Evolutionary conservation across 352 stramenopile genomes (phyloP).

Genomic region (Pythium myriotylum): DNA sequence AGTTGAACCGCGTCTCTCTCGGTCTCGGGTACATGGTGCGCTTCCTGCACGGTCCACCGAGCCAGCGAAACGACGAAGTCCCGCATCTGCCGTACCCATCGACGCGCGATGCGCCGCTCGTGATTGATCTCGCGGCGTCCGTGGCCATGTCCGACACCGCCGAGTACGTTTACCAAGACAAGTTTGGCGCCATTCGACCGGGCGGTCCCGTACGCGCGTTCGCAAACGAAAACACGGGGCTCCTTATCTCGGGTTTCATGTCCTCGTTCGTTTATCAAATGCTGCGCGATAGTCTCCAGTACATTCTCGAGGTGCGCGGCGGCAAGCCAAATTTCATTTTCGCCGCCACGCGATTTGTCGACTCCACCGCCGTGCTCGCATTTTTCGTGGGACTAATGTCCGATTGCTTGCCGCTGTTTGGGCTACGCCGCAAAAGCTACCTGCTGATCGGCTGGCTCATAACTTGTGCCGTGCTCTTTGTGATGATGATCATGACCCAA

Average conservation of each 20-base stretch:
- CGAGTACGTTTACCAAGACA: not conserved
- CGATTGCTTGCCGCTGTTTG: conserved; percentile 33
- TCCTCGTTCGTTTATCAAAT: conserved; percentile 12
- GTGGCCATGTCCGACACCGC: not conserved
- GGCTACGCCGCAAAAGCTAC: conserved; percentile 38
- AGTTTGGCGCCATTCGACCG: conserved; percentile 3
- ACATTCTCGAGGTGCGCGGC: not conserved
- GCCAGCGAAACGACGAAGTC: conserved; percentile 1
- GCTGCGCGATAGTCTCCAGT: conserved; percentile 9
- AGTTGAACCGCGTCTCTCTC: no score
- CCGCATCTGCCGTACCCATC: conserved; percentile 11
- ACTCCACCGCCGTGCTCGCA: conserved; percentile 33
- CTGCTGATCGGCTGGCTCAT: conserved; percentile 35
- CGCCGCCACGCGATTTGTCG: conserved; percentile 29
- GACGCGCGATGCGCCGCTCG: conserved; percentile 5
- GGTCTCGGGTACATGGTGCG: not conserved
- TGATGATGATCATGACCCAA: conserved; percentile 23
- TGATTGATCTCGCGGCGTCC: conserved; percentile 2
- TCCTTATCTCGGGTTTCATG: conserved; percentile 8
- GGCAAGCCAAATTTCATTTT: not conserved
- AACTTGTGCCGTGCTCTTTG: conserved; percentile 16
- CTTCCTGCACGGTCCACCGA: not conserved
- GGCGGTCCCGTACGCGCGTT: conserved; percentile 15
- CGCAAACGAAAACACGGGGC: conserved; percentile 15
- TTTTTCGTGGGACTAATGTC: conserved; percentile 42